phyloP scores from a whole-genome alignment of 2,329 filamentous ascomycete genomes.

The Hymenoscyphus salicellus region DNA sequence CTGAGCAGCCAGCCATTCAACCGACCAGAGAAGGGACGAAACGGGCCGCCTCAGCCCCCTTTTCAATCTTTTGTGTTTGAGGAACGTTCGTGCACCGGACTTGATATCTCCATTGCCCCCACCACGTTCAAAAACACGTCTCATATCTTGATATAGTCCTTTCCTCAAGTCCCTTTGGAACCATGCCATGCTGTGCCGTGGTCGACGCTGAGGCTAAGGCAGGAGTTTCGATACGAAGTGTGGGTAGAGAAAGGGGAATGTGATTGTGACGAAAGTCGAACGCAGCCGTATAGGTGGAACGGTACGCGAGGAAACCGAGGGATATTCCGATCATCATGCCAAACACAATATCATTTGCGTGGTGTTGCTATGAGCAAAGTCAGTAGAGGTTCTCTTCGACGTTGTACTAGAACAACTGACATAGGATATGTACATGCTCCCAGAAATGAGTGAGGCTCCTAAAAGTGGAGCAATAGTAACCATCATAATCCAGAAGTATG shows the following conservation, averaged over 20 bases:
- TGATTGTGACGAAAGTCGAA: constrained; percentile 64
- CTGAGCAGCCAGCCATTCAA: not conserved
- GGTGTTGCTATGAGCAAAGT: constrained; percentile 53
- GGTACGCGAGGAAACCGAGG: constrained; percentile 61
- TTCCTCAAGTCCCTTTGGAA: not conserved
- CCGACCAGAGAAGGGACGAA: not conserved
- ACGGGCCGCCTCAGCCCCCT: not conserved
- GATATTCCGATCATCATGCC: constrained; percentile 61
- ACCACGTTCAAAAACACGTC: not conserved
- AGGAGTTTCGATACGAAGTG: not conserved
- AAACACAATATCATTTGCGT: constrained; percentile 67
- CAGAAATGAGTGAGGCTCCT: constrained; percentile 61
- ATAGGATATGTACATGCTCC: constrained; percentile 57
- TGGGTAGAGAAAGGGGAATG: constrained; percentile 22
- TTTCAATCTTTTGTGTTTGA: not conserved
- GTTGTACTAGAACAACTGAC: constrained; percentile 16
- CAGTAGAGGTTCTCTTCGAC: not conserved
- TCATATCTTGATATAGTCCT: not conserved
- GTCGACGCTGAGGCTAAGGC: not conserved
- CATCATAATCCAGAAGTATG: constrained; percentile 69
- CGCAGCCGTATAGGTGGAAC: constrained; percentile 62
- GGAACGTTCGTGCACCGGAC: not conserved
- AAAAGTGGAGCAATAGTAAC: constrained; percentile 62
- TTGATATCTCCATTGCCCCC: not conserved
- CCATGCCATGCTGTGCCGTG: not conserved